Base-by-base conservation (phyloP, 1,284 basidiomycete genomes). In the Ceratobasidium sp. region DNA sequence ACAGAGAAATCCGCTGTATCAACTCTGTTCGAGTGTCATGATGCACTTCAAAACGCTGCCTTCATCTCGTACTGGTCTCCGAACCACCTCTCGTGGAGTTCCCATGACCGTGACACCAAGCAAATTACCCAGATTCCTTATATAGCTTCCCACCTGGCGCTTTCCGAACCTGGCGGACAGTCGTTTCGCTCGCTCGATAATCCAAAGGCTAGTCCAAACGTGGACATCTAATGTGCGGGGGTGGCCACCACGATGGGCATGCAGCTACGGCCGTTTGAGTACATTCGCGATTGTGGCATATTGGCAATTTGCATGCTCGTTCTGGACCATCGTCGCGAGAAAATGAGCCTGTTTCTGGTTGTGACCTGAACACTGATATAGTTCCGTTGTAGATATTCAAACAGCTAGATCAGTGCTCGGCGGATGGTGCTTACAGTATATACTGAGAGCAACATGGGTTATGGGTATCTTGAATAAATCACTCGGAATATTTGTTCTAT, bases 11-110 rank as follows among this genome's bases (percentile, higher is more conserved):
- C 49, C 6, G 61, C 73, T 13, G 73, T 61, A 18, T 23, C 3
- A 0, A 51, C 15, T 18, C 26, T 76, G 23, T 76, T 76, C 51
- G 42, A 76, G 5, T 55, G 49, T 15, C 73, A 76, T 40, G 49
- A 28, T 3, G 46, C 26, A 20, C 63, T 76, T 12, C 23, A 64
- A 15, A 44, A 9, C 13, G 73, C 40, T 10, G 73, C 60, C 7
- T 76, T 76, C 28, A 56, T 76, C 18, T 66, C 61, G 13, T 76
- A 76, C 40, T 76, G 73, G 73, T 76, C 73, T 28, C 13, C 20
- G 5, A 39, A 28, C 33, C 73, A 76, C 23, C 63, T 76, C 18
- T 61, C 49, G 15, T 76, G 73, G 73, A 64, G 61, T 23, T 42
- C 18, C 1, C 73, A 55, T 12, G 55, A 9, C 33, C 28, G 44